Conservation (phyloP, 2,329 filamentous ascomycete species). For the Escovopsis sp. region DNA sequence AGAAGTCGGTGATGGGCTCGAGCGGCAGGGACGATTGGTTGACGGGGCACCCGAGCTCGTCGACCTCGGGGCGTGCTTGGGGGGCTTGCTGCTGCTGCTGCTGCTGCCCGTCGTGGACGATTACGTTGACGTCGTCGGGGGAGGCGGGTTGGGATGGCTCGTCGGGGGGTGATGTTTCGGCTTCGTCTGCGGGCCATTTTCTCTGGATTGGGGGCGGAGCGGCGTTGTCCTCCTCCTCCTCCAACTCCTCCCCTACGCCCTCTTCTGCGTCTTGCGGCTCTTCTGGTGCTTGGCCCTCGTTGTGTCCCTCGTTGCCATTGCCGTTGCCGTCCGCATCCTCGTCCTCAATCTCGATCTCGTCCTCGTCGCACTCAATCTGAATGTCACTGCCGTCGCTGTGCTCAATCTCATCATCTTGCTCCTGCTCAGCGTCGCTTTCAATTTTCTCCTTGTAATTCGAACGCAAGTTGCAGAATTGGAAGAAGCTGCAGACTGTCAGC, state of each 20-base stretch:
- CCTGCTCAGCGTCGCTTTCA: slow-evolving; percentile 14
- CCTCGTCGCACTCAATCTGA: slow-evolving; percentile 18
- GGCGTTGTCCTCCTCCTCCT: slow-evolving; percentile 60
- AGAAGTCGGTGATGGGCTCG: slow-evolving; percentile 76
- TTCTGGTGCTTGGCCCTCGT: slow-evolving; percentile 26
- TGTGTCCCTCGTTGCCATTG: slow-evolving; percentile 47
- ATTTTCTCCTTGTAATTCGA: slow-evolving; percentile 33
- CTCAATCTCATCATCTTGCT: slow-evolving; percentile 9
- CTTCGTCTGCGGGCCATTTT: slow-evolving; percentile 30
- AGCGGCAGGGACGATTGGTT: slow-evolving; percentile 43
- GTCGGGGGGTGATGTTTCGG: too few species aligned
- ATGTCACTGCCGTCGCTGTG: slow-evolving; percentile 4
- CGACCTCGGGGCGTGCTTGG: slow-evolving; percentile 53
- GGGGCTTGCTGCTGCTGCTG: too few species aligned
- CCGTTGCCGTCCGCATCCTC: slow-evolving; percentile 23
- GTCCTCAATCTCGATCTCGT: slow-evolving; percentile 12
- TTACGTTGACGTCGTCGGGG: slow-evolving; percentile 11
- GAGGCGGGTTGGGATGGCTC: slow-evolving; percentile 8
- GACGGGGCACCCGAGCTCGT: slow-evolving; percentile 75
- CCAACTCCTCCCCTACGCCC: slow-evolving; percentile 11
- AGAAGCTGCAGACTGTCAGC: slow-evolving; percentile 48
- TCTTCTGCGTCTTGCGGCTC: slow-evolving; percentile 17
- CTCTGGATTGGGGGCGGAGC: slow-evolving; percentile 69
- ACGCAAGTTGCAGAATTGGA: slow-evolving; percentile 69
- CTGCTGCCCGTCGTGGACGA: slow-evolving; percentile 14